Base-by-base conservation (phyloP, 2,329 filamentous ascomycete genomes). In the Colletotrichum sp. region DNA sequence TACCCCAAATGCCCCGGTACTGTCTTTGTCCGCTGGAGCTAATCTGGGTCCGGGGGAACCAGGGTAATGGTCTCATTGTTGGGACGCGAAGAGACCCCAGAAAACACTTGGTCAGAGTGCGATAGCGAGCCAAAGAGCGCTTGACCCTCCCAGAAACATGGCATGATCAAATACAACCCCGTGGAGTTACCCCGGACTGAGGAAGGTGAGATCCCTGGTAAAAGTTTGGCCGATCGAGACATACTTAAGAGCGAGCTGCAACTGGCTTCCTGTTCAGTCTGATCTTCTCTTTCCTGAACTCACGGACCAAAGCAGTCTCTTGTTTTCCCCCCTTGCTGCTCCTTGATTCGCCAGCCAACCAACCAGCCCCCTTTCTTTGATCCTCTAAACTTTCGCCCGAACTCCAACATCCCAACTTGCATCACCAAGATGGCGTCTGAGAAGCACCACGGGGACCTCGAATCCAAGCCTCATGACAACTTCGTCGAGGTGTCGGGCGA, bases 391-490 rank as follows among this genome's bases (percentile, higher is more conserved):
- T 18, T 26, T 28, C 24, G 55, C 21, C 55, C 55, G 21, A 30
- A 63, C 26, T 24, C 30, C 18, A 59, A 30, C 21, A 28, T 8
- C 59, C 4, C 30, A 32, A 12, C 34, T 64, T 18, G 10, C 3
- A 8, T 24, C 28, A 36, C 15, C 59, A 60, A 0, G 1, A 76
- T 76, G 74, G 70, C 69, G 12, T 59, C 64, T 13, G 74, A 76
- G 55, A 69, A 76, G 59, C 67, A 65, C 9, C 44, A 71, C 12
- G 3, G n/a, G 28, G 75, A 76, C 74, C 79, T 81, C 9, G 81
- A 82, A 21, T 76, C 73, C 21, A 80, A 81, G 75, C 80, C 79
- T 8, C 71, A 78, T 30, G 81, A 80, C 13, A 73, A 77, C 64
- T 79, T 80, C 57, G 73, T 81, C 21, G 80, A 82, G 55, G 76